Percentiles rank a stretch among this genome's conserved stretches.
phyloP scores from a whole-genome alignment of 1,139 yeast species.

The Meyerozyma carpophila region DNA sequence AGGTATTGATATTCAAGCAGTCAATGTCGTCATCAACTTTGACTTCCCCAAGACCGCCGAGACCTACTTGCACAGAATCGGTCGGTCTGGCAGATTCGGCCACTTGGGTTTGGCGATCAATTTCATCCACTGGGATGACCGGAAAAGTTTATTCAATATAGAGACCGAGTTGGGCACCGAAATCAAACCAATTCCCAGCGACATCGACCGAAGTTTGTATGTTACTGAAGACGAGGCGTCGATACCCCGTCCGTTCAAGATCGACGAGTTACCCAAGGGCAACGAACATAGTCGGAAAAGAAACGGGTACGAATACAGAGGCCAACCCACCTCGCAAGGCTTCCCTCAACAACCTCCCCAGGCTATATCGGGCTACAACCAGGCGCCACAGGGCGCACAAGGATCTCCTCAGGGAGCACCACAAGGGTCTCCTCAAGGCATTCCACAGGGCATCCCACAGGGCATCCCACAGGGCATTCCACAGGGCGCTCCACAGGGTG shows the following conservation, averaged over 20 bases:
- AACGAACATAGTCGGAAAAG: constrained; percentile 34
- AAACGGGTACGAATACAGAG: constrained; percentile 42
- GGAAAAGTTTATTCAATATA: constrained; percentile 87
- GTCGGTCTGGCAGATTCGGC: constrained; percentile 99
- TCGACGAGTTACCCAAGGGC: constrained; percentile 58
- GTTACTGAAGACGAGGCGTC: constrained; percentile 76
- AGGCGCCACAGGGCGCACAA: neutral
- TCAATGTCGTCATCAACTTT: constrained; percentile 93
- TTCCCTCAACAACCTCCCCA: constrained; percentile 5
- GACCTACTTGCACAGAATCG: constrained; percentile 95
- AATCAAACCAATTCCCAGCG: constrained; percentile 91
- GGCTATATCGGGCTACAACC: neutral
- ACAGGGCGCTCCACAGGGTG: neutral
- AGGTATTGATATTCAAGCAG: constrained; percentile 99
- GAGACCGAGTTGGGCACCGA: constrained; percentile 98
- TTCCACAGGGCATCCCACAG: neutral
- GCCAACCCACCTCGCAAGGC: constrained; percentile 37
- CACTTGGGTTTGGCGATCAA: constrained; percentile 97
- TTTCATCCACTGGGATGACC: constrained; percentile 94
- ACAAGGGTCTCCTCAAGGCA: neutral
- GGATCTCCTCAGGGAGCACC: neutral
- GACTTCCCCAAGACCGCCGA: constrained; percentile 99
- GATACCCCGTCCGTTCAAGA: constrained; percentile 85
- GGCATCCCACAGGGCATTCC: neutral
- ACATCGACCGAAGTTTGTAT: constrained; percentile 80